phyloP scores from a whole-genome alignment of 2,329 filamentous ascomycete species.

The Diaporthe citri region DNA sequence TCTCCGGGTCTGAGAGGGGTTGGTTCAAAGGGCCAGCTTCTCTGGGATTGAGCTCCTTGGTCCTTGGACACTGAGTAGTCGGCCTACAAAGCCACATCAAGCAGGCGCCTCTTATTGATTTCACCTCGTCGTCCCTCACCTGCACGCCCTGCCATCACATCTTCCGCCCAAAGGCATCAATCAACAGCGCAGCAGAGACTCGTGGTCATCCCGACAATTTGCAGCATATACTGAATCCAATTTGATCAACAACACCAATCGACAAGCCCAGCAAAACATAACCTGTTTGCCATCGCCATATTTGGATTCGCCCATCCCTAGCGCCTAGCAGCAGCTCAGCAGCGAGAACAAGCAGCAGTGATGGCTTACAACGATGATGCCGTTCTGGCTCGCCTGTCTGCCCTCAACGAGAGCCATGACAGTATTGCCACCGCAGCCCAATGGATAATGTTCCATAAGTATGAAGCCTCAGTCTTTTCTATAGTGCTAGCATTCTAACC shows the following conservation, averaged over 20 bases:
- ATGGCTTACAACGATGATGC: conserved; percentile 99
- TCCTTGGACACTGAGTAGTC: conserved; percentile 27
- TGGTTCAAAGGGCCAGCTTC: conserved; percentile 21
- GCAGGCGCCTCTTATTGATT: conserved; percentile 14
- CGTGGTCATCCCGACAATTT: not conserved
- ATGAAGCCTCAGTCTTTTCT: conserved; percentile 48
- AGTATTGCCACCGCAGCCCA: conserved; percentile 96
- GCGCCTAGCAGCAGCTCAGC: conserved; percentile 5
- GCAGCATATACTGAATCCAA: not conserved
- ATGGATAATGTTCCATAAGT: conserved; percentile 99
- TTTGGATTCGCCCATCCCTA: not conserved
- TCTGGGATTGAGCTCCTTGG: conserved; percentile 18
- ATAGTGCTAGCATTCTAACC: conserved; percentile 29
- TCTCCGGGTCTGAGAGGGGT: conserved; percentile 17
- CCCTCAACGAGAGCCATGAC: conserved; percentile 96
- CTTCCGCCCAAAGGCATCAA: not conserved
- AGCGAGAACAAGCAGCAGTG: conserved; percentile 40
- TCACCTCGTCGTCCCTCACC: conserved; percentile 6
- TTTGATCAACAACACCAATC: not conserved
- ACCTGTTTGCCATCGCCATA: not conserved
- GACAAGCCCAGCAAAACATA: conserved; percentile 15
- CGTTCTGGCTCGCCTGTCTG: conserved; percentile 92
- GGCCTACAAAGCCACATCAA: conserved; percentile 25
- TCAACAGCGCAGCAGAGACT: not conserved
- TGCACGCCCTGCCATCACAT: conserved; percentile 21